These are phyloP conservation scores for Pholiota adiposa DNA, from an alignment of 1,284 basidiomycete species.

Conservation along the genomic window DNA sequence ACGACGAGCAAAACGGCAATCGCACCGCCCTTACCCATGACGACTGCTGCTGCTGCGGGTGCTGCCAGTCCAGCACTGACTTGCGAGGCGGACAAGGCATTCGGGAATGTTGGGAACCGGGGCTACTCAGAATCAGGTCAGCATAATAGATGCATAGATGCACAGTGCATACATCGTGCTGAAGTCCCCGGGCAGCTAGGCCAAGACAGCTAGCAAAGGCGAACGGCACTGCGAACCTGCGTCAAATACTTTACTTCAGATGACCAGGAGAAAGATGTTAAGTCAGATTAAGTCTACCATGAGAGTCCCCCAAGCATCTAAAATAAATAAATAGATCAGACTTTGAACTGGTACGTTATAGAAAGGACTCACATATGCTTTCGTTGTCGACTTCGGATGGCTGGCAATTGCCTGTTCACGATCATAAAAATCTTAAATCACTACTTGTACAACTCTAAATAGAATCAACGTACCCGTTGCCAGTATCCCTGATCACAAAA, in stretches of 20 bases:
- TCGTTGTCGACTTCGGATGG: slow-evolving; percentile 51
- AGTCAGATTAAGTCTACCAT: slow-evolving; percentile 42
- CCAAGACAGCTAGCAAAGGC: slow-evolving; percentile 62
- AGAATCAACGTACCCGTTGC: slow-evolving; percentile 43
- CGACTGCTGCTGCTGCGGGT: slow-evolving; percentile 54
- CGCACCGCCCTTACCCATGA: slow-evolving; percentile 56
- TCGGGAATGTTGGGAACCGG: slow-evolving; percentile 56
- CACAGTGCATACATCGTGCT: slow-evolving; percentile 45
- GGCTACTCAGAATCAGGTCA: too few species aligned
- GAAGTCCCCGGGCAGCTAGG: slow-evolving; percentile 54
- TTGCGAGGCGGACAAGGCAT: slow-evolving; percentile 51
- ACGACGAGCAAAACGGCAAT: slow-evolving; percentile 56
- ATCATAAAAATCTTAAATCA: background rate
- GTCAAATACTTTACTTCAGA: background rate
- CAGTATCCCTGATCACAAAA: slow-evolving; percentile 59
- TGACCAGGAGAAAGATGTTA: background rate
- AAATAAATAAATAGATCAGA: background rate
- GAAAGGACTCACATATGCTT: slow-evolving; percentile 44
- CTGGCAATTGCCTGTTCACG: slow-evolving; percentile 48
- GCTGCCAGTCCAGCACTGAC: slow-evolving; percentile 56
- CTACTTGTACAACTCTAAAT: too few species aligned
- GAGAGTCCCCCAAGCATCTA: slow-evolving; percentile 64
- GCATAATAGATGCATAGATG: too few species aligned
- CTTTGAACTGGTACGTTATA: background rate
- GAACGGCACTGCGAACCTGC: slow-evolving; percentile 55